Evolutionary conservation across 1,284 basidiomycete species (phyloP).

Genomic region (Irpex lacteus): DNA sequence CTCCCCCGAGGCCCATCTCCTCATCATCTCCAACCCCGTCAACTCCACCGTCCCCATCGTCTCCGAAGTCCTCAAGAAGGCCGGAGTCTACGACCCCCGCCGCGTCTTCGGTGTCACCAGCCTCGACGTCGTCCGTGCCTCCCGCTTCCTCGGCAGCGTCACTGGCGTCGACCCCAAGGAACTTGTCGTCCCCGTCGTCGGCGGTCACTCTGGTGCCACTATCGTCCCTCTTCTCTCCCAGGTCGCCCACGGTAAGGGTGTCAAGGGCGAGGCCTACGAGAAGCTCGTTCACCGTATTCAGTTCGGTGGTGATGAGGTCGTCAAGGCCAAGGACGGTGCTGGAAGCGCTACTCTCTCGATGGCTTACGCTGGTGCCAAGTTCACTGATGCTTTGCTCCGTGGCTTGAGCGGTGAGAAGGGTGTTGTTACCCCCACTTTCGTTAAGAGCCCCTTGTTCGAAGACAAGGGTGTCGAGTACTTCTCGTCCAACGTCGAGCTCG

Average conservation of each 20-base stretch:
- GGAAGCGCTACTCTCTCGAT: slow-evolving; percentile 88
- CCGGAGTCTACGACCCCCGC: slow-evolving; percentile 88
- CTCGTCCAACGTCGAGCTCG: slow-evolving; percentile 87
- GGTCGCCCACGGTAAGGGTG: slow-evolving; percentile 56
- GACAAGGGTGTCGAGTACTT: slow-evolving; percentile 88
- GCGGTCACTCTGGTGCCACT: slow-evolving; percentile 95
- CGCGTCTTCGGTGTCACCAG: slow-evolving; percentile 89
- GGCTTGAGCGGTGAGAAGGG: slow-evolving; percentile 87
- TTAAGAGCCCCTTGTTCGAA: slow-evolving; percentile 83
- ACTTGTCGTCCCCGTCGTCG: slow-evolving; percentile 83
- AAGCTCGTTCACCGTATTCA: slow-evolving; percentile 87
- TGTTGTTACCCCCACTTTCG: slow-evolving; percentile 83
- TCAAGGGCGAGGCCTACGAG: slow-evolving; percentile 69
- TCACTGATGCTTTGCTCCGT: slow-evolving; percentile 79
- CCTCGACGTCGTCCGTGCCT: slow-evolving; percentile 94
- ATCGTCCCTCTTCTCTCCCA: slow-evolving; percentile 96
- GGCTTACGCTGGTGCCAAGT: slow-evolving; percentile 92
- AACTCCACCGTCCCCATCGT: slow-evolving; percentile 98
- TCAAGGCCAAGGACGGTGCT: slow-evolving; percentile 88
- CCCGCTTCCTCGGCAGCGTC: slow-evolving; percentile 85
- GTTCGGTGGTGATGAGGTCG: slow-evolving; percentile 94
- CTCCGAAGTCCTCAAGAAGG: slow-evolving; percentile 89
- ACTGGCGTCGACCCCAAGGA: slow-evolving; percentile 66
- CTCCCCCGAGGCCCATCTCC: slow-evolving; percentile 86
- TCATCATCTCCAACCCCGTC: slow-evolving; percentile 97